Evolutionary conservation across 257 asterid genomes (phyloP).

Genomic region (Solanum etuberosum): DNA sequence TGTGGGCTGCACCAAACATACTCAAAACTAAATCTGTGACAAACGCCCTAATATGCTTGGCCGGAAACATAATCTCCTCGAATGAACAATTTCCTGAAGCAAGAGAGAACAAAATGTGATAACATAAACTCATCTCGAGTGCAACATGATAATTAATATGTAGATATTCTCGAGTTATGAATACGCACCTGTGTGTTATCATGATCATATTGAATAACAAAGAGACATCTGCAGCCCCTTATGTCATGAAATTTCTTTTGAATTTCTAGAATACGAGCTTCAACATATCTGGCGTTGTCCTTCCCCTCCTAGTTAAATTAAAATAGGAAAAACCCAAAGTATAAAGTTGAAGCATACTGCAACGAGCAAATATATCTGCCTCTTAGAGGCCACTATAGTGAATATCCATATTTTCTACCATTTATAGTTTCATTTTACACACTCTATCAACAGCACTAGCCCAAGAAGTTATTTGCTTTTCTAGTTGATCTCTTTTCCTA

Average conservation of each 20-base stretch:
- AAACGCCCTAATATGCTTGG: constrained; percentile 26
- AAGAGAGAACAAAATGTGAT: not conserved
- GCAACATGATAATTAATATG: not conserved
- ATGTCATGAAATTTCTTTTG: constrained; percentile 77
- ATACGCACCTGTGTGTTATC: constrained; percentile 50
- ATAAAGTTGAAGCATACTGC: not conserved
- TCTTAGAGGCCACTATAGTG: not conserved
- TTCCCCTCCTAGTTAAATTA: constrained; percentile 46
- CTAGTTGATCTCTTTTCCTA: not conserved
- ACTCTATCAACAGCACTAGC: not conserved
- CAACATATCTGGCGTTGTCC: constrained; percentile 68
- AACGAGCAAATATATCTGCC: not conserved
- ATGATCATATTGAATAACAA: constrained; percentile 57
- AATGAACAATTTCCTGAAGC: constrained; percentile 63
- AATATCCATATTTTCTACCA: not conserved
- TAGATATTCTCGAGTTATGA: not conserved
- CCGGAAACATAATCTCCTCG: constrained; percentile 74
- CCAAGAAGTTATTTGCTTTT: not conserved
- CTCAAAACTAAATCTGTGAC: not conserved
- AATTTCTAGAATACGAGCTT: constrained; percentile 58
- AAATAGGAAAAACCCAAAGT: not conserved
- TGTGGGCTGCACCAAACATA: not conserved
- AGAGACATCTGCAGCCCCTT: constrained; percentile 95
- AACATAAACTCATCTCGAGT: not conserved
- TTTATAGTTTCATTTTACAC: not conserved